Conservation (phyloP, 768 basidiomycete genomes). For the Porphyrellus cyaneotinctus region DNA sequence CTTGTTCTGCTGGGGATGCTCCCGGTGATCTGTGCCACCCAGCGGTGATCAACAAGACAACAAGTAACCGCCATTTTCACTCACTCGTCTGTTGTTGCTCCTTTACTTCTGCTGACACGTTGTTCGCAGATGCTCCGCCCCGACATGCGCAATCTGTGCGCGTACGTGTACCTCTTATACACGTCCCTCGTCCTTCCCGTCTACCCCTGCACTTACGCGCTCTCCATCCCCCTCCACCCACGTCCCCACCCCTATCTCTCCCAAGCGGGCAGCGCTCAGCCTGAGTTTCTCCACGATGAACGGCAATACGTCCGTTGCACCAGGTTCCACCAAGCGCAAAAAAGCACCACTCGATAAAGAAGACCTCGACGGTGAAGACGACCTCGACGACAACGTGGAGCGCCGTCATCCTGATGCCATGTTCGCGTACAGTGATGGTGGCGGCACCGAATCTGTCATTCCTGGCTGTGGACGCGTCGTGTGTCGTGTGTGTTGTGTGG, state of each 20-base stretch:
- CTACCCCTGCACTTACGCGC: constrained; percentile 35
- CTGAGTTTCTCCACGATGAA: constrained; percentile 24
- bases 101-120: constrained; percentile 5
- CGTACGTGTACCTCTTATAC: constrained; percentile 35
- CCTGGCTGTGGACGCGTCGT: constrained; percentile 35
- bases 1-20: background rate
- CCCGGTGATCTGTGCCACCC: background rate
- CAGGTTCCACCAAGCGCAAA: constrained; percentile 23
- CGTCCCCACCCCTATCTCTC: constrained; percentile 17
- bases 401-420: constrained; percentile 1
- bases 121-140: constrained; percentile 28
- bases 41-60: background rate
- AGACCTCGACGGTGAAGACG: constrained; percentile 9
- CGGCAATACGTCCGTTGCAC: constrained; percentile 2
- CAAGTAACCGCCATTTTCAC: too few species aligned
- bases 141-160: constrained; percentile 35
- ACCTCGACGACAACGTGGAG: background rate
- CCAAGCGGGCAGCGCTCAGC: constrained; percentile 27
- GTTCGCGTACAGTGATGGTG: background rate
- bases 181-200: constrained; percentile 31
- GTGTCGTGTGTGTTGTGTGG: constrained; percentile 34
- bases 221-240: constrained; percentile 28
- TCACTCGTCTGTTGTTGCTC: too few species aligned
- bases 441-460: constrained; percentile 10
- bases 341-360: constrained; percentile 25